A percentile compares a stretch with the other conserved stretches of the same genome.
These are phyloP conservation scores for Peniophora sp. DNA, from an alignment of 1,284 basidiomycete species.

Conservation along the genomic window DNA sequence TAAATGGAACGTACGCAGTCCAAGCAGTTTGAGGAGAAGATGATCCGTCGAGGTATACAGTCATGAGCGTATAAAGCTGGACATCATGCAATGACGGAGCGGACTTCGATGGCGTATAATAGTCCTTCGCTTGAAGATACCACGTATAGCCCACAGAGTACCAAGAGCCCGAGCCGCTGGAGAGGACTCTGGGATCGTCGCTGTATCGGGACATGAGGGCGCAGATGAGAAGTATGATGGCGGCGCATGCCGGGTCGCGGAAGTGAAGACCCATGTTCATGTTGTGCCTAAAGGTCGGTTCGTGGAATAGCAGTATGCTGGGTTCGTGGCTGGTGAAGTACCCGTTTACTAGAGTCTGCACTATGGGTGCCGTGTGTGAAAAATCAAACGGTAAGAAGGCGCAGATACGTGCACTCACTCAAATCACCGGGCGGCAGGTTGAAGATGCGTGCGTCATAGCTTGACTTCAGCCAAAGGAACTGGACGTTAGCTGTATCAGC, in stretches of 20 bases:
- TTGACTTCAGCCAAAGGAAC: too few species aligned
- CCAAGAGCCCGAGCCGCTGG: slow-evolving; percentile 30
- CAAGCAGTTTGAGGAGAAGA: background rate
- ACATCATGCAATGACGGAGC: slow-evolving; percentile 65
- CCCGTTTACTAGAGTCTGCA: too few species aligned
- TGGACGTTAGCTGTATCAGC: too few species aligned
- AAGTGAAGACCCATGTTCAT: slow-evolving; percentile 31
- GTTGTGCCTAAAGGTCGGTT: slow-evolving; percentile 34
- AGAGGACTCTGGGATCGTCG: slow-evolving; percentile 50
- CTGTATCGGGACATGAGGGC: slow-evolving; percentile 41
- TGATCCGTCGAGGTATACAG: slow-evolving; percentile 21
- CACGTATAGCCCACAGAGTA: slow-evolving; percentile 72
- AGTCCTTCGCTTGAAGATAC: slow-evolving; percentile 53
- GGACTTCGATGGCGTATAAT: slow-evolving; percentile 30
- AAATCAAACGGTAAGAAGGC: too few species aligned
- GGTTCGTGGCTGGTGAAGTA: too few species aligned
- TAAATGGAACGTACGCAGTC: slow-evolving; percentile 20
- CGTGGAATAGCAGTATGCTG: slow-evolving; percentile 37
- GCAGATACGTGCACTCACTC: too few species aligned
- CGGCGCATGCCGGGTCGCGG: slow-evolving; percentile 36
- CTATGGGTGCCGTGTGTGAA: too few species aligned
- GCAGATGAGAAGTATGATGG: slow-evolving; percentile 42
- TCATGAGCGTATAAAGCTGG: slow-evolving; percentile 40
- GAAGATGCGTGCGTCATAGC: too few species aligned
- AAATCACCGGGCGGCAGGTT: too few species aligned